These are phyloP conservation scores for Clonostachys rosea DNA, from an alignment of 2,329 filamentous ascomycete species.

Conservation along the genomic window DNA sequence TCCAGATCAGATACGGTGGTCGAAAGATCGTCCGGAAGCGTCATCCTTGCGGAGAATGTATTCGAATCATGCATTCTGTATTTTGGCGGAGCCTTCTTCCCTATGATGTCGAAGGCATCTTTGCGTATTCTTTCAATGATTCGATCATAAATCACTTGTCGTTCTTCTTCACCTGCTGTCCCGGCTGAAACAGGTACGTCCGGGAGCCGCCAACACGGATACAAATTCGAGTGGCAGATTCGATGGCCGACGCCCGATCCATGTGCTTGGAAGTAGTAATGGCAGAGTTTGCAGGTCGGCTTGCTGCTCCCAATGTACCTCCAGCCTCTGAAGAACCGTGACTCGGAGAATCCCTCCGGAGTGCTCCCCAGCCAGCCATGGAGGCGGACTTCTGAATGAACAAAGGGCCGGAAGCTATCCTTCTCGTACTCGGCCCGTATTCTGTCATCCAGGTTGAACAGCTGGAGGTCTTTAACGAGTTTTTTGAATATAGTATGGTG, in stretches of 20 bases:
- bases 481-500: no score
- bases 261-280: slow-evolving; percentile 24
- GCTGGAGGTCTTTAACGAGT: slow-evolving; percentile 8
- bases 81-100: slow-evolving; percentile 12
- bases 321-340: slow-evolving; percentile 20
- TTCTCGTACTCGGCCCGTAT: slow-evolving; percentile 10
- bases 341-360: background rate
- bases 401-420: slow-evolving; percentile 12
- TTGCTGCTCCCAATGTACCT: slow-evolving; percentile 35
- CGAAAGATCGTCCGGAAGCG: no score
- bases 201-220: slow-evolving; percentile 28
- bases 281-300: slow-evolving; percentile 30
- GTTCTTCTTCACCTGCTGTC: background rate
- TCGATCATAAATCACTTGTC: slow-evolving; percentile 13
- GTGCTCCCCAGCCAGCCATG: slow-evolving; percentile 13
- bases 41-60: slow-evolving; percentile 1
- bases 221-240: slow-evolving; percentile 26
- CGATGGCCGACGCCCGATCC: slow-evolving; percentile 17
- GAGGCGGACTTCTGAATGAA: slow-evolving; percentile 28
- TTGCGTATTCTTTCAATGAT: slow-evolving; percentile 17
- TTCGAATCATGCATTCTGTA: slow-evolving; percentile 23
- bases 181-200: slow-evolving; percentile 16
- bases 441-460: slow-evolving; percentile 11
- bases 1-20: no score
- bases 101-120: slow-evolving; percentile 18